These are phyloP conservation scores for Saccharomycopsis hybrid DNA, from an alignment of 1,139 yeast species.

Conservation along the genomic window DNA sequence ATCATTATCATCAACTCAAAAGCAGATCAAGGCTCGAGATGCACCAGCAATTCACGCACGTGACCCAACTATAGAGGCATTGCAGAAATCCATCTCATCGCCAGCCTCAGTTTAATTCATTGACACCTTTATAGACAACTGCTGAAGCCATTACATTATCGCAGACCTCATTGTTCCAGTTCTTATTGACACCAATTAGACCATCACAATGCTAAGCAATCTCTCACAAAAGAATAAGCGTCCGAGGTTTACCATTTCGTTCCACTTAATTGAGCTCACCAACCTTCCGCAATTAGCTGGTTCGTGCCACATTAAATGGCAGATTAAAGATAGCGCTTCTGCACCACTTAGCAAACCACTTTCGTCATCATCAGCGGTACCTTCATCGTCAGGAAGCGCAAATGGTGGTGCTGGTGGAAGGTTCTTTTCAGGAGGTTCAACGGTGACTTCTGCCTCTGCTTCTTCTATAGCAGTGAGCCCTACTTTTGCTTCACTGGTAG, in stretches of 20 bases:
- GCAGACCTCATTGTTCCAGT: too few species aligned
- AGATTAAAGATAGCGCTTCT: constrained; percentile 11
- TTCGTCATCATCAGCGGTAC: constrained; percentile 8
- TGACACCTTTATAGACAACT: too few species aligned
- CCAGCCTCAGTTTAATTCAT: too few species aligned
- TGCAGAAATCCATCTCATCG: too few species aligned
- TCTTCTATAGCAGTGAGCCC: not conserved
- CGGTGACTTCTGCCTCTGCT: not conserved
- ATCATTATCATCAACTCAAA: not conserved
- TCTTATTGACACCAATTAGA: too few species aligned
- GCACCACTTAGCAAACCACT: constrained; percentile 6
- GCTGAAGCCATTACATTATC: too few species aligned
- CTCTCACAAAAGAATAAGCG: constrained; percentile 7
- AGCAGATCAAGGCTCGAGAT: too few species aligned
- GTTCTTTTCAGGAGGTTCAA: too few species aligned
- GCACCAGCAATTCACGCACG: too few species aligned
- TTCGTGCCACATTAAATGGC: constrained; percentile 19
- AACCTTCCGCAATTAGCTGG: constrained; percentile 21
- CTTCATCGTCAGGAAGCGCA: not conserved
- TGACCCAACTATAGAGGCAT: too few species aligned
- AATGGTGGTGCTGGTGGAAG: not conserved
- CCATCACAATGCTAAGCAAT: constrained; percentile 9
- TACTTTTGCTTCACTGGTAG: not conserved
- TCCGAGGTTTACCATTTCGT: constrained; percentile 15
- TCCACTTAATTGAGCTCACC: constrained; percentile 15